Evolutionary conservation across 495 filamentous ascomycete species (phyloP), one percentile per base, ranked within the genome.

Genomic region (Trichoderma parareesei): DNA sequence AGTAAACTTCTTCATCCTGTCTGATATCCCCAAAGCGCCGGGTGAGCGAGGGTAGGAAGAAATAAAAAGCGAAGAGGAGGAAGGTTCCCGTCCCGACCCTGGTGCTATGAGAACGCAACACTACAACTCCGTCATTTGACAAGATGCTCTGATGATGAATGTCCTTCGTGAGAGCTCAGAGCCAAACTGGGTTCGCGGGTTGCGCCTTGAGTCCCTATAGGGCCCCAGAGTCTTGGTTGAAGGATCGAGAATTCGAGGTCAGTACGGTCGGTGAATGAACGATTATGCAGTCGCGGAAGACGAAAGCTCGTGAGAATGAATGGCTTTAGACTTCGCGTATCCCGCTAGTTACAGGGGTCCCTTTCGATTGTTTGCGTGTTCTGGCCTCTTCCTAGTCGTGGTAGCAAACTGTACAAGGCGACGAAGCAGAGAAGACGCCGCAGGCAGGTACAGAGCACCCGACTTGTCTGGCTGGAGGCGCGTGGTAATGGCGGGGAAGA

Each of bases 101-200:
- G 8, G 53, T 57, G 10, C 35, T 57, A 27, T 27, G 27, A 27
- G 27, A 27, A 27, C 14, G 33, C 5, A 33, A 35, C 18, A 13
- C 53, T 57, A 57, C 27, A 35, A 18, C 18, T 57, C 53, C 53
- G 53, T 57, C 53, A 57, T 57, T 6, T 57, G 53, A 57, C 53
- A 38, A 37, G 3, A 37, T 14, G 53, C 1, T 11, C 4, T 9
- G 27, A 37, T 49, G 37, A 14, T 3, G 5, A 4, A 33, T 57
- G 33, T 57, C 27, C 27, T 27, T 27, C 27, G 27, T 27, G 27
- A 27, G 27, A 27, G 27, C 27, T 2, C 13, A 57, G 53, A 37
- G 53, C 20, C 33, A 10, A 57, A 57, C 11, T 37, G 27, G 11
- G 18, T 57, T 35, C 27, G 35, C 10, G 9, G 14, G 53, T 13